Conservation (phyloP, 306 rosid species). For the Ormosia emarginata region DNA sequence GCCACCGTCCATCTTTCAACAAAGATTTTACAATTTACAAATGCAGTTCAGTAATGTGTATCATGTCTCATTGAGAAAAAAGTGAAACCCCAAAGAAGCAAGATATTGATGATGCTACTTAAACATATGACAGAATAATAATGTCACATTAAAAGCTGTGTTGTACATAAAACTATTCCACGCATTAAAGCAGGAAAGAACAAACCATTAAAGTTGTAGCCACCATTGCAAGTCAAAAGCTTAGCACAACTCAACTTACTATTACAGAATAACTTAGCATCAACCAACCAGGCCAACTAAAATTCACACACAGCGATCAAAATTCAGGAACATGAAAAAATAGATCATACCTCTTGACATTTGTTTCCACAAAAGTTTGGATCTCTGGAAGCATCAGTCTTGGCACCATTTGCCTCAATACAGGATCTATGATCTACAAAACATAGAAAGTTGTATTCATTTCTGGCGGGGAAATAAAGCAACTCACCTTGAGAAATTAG, state of each 20-base stretch:
- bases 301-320: not conserved
- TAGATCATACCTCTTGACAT: conserved; percentile 64
- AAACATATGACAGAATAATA: not conserved
- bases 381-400: conserved; percentile 26
- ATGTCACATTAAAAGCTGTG: not conserved
- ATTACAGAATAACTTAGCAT: conserved; percentile 17
- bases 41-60: not conserved
- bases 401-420: conserved; percentile 38
- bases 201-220: not conserved
- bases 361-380: conserved; percentile 62
- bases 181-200: not conserved
- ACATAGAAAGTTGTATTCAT: conserved; percentile 14
- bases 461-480: conserved; percentile 20
- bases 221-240: conserved; percentile 12
- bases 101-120: not conserved
- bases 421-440: conserved; percentile 71
- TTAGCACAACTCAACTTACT: conserved; percentile 8
- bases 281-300: conserved; percentile 1
- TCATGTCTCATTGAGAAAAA: not conserved
- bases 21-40: not conserved
- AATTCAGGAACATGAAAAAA: not conserved
- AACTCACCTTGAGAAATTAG: not conserved
- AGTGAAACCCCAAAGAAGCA: not conserved
- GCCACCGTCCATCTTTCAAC: too few species aligned
- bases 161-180: not conserved